Conservation (phyloP, 306 rosid genomes). For the Luffa acutangula region DNA sequence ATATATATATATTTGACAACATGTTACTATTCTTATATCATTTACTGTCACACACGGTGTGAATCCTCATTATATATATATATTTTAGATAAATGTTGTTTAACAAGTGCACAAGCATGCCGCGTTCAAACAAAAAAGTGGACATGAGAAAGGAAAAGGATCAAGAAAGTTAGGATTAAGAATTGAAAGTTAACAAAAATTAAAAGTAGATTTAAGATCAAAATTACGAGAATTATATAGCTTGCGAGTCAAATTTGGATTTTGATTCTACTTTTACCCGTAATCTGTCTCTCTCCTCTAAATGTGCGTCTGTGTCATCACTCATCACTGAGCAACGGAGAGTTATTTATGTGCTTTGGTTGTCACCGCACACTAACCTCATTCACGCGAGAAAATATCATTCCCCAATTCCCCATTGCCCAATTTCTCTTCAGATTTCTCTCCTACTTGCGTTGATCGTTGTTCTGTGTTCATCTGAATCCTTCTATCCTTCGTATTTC, state of each 20-base stretch:
- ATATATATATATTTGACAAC: too few species aligned
- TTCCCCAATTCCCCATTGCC: conserved; percentile 5
- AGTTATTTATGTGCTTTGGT: conserved; percentile 19
- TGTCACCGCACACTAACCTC: conserved; percentile 29
- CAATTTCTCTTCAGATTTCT: conserved; percentile 17
- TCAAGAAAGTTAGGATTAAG: background rate
- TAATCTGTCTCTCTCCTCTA: background rate
- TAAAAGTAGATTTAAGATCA: background rate
- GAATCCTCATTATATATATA: too few species aligned
- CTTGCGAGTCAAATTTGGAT: background rate
- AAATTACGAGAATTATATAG: background rate
- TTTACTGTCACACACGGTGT: too few species aligned
- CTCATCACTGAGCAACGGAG: background rate
- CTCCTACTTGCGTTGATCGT: conserved; percentile 3
- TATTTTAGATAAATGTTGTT: background rate
- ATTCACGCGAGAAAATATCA: conserved; percentile 22
- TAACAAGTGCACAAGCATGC: background rate
- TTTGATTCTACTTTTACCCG: background rate
- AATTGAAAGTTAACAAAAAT: background rate
- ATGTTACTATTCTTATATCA: too few species aligned
- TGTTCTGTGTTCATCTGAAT: conserved; percentile 20
- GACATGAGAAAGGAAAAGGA: background rate
- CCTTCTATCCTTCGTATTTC: conserved; percentile 6
- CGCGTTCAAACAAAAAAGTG: background rate
- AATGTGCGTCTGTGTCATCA: conserved; percentile 3